Base-by-base conservation (phyloP, 495 filamentous ascomycete species). In the Lasiosphaeris hirsuta region DNA sequence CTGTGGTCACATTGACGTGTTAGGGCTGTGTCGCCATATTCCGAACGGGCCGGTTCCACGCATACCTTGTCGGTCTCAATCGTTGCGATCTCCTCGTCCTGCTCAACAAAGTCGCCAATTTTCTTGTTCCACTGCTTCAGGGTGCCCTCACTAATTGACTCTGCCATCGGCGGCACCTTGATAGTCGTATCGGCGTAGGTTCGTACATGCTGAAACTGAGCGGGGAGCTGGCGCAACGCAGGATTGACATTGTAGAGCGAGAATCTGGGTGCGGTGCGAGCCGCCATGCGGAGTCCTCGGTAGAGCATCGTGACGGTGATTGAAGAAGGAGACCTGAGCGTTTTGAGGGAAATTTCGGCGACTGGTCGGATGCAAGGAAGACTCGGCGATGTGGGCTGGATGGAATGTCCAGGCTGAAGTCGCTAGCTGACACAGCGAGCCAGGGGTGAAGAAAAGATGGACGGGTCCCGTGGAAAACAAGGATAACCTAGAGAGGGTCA, bases 31-130 rank as follows among this genome's bases (percentile, higher is more conserved):
- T 14, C 23, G 30, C 8, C 7, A 10, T 15, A 9, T 4, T 33
- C 14, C 30, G 33, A 10, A 46, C 51, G 23, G 19, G 44, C 3
- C 23, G 23, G 2, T 30, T 5, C 23, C 46, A 61, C 17, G 57
- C 72, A 59, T 79, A 92, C 92, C 89, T 99, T 99, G 81, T 99
- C 95, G n/a, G 94, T 99, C 75, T 99, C 94, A 69, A 99, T 99
- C 36, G 95, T 96, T 33, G 94, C 95, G 68, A 99, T 94, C 71
- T 97, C 95, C 73, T 99, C 95, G 67, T 97, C 95, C 67, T 87
- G 86, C 76, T 94, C 90, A 13, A 99, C 92, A 64, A 83, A 94
- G 76, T 99, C 95, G 54, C 94, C 94, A 69, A 96, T 79, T 76
- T 96, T 84, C 82, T 97, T 97, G 57, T 84, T 87, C 78, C 89